phyloP scores from a whole-genome alignment of 1,139 yeast species.

The Yamadazyma sp. region DNA sequence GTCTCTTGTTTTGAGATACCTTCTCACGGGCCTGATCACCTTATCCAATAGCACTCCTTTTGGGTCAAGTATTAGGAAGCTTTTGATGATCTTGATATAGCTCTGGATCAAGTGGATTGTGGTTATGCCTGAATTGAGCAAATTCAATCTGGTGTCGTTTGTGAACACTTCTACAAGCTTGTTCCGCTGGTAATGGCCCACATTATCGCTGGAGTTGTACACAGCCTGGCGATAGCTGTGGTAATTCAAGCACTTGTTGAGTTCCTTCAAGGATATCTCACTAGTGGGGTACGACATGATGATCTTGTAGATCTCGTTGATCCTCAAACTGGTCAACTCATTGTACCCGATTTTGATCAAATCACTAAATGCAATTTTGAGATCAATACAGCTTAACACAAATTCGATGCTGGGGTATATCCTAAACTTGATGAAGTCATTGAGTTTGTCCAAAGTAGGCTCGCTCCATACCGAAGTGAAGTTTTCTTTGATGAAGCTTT shows the following conservation, averaged over 20 bases:
- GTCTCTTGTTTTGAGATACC: slow-evolving; percentile 64
- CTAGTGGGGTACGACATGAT: slow-evolving; percentile 62
- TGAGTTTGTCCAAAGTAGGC: slow-evolving; percentile 37
- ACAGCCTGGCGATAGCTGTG: slow-evolving; percentile 20
- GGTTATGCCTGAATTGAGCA: slow-evolving; percentile 81
- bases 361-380: slow-evolving; percentile 20
- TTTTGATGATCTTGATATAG: slow-evolving; percentile 70
- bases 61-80: slow-evolving; percentile 81
- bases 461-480: slow-evolving; percentile 44
- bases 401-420: slow-evolving; percentile 40
- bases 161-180: slow-evolving; percentile 58
- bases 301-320: slow-evolving; percentile 64
- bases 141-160: slow-evolving; percentile 43
- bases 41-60: slow-evolving; percentile 80
- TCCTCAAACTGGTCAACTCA: slow-evolving; percentile 53
- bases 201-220: slow-evolving; percentile 10
- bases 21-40: slow-evolving; percentile 72
- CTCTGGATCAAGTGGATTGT: slow-evolving; percentile 72
- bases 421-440: slow-evolving; percentile 37
- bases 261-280: slow-evolving; percentile 59
- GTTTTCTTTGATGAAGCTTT: slow-evolving; percentile 28
- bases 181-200: slow-evolving; percentile 39
- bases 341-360: slow-evolving; percentile 42
- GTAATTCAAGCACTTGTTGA: slow-evolving; percentile 48
- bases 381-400: slow-evolving; percentile 22